Conservation (phyloP, 495 filamentous ascomycete genomes). For the Talaromyces liani region DNA sequence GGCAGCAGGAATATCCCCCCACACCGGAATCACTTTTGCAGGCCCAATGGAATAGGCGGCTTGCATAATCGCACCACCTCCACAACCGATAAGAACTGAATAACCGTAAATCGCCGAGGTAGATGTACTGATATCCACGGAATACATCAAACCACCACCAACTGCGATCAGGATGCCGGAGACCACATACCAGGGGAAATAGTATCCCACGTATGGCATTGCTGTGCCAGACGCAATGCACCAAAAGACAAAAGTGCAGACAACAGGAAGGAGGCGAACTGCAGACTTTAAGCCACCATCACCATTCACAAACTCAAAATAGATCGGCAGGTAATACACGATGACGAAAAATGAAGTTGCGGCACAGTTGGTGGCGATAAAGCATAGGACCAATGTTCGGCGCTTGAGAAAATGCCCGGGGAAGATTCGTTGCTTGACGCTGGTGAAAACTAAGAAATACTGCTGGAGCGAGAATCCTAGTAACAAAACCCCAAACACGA, state of each 20-base stretch:
- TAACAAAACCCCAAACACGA: slow-evolving; percentile 38
- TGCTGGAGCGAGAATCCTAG: slow-evolving; percentile 43
- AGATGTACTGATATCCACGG: slow-evolving; percentile 16
- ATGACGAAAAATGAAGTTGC: slow-evolving; percentile 16
- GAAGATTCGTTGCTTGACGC: slow-evolving; percentile 38
- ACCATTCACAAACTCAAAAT: slow-evolving; percentile 37
- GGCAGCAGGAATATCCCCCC: slow-evolving; percentile 28
- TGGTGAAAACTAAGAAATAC: slow-evolving; percentile 42
- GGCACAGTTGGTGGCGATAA: slow-evolving; percentile 15
- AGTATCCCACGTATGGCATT: slow-evolving; percentile 37
- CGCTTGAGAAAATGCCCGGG: slow-evolving; percentile 43
- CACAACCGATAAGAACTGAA: slow-evolving; percentile 41
- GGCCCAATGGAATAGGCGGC: slow-evolving; percentile 49
- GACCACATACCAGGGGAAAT: slow-evolving; percentile 49
- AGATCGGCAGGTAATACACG: slow-evolving; percentile 48
- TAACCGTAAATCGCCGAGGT: slow-evolving; percentile 41
- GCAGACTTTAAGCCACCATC: slow-evolving; percentile 27
- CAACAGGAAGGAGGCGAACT: slow-evolving; percentile 26
- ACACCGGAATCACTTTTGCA: slow-evolving; percentile 27
- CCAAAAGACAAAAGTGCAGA: slow-evolving; percentile 17
- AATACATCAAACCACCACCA: slow-evolving; percentile 36
- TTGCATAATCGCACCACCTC: slow-evolving; percentile 44
- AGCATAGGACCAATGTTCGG: slow-evolving; percentile 16
- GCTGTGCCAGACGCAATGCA: slow-evolving; percentile 31
- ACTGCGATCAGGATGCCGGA: slow-evolving; percentile 36